A percentile compares a stretch with the other conserved stretches of the same genome.
Conservation (phyloP, 2,329 filamentous ascomycete species). For the Pseudogymnoascus sp. region DNA sequence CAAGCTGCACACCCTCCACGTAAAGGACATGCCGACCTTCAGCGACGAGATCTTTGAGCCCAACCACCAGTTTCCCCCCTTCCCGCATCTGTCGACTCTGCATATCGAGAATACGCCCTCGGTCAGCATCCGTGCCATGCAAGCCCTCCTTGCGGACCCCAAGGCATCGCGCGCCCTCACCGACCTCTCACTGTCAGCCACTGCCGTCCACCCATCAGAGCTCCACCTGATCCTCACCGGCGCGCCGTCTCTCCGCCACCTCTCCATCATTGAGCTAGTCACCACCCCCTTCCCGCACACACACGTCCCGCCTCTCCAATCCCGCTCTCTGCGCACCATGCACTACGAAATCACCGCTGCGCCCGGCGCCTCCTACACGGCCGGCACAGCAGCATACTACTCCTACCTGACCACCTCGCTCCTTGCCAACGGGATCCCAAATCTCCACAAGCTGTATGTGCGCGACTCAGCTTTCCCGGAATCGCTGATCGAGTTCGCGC, state of each 20-base stretch:
- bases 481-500: slow-evolving; percentile 60
- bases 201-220: slow-evolving; percentile 52
- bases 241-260: slow-evolving; percentile 35
- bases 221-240: slow-evolving; percentile 36
- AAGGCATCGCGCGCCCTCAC: slow-evolving; percentile 50
- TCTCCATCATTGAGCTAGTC: slow-evolving; percentile 51
- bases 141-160: slow-evolving; percentile 58
- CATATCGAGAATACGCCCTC: slow-evolving; percentile 64
- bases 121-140: slow-evolving; percentile 65
- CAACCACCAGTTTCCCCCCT: slow-evolving; percentile 58
- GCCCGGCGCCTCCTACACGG: slow-evolving; percentile 47
- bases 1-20: slow-evolving; percentile 64
- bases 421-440: slow-evolving; percentile 66
- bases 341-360: slow-evolving; percentile 74
- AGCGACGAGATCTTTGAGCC: slow-evolving; percentile 69
- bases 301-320: slow-evolving; percentile 56
- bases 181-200: slow-evolving; percentile 63
- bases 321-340: slow-evolving; percentile 61
- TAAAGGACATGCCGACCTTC: slow-evolving; percentile 62
- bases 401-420: slow-evolving; percentile 79
- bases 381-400: slow-evolving; percentile 62
- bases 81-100: slow-evolving; percentile 69
- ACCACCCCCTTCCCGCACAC: slow-evolving; percentile 49
- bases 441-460: slow-evolving; percentile 72
- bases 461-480: slow-evolving; percentile 79